These are phyloP conservation scores for Pleurozium schreberi DNA, from an alignment of 225 moss, liverwort and hornwort species.

Conservation along the genomic window DNA sequence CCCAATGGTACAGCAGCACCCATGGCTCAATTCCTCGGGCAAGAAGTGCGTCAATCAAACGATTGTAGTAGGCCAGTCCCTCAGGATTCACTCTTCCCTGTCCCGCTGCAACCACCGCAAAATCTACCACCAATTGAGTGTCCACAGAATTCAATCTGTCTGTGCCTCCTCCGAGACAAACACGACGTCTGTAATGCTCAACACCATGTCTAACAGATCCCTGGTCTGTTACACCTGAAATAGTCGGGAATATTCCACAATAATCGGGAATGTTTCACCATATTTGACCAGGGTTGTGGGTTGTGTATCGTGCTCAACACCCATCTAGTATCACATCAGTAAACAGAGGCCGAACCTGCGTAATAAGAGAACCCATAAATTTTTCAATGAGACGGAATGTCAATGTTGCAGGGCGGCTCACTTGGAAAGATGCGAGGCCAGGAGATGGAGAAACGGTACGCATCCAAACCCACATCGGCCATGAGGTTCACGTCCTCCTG, in stretches of 20 bases:
- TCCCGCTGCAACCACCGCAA: slow-evolving; percentile 30
- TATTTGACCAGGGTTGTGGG: background rate
- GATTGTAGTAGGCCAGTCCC: slow-evolving; percentile 67
- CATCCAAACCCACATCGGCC: slow-evolving; percentile 52
- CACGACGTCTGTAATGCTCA: background rate
- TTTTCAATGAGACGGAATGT: background rate
- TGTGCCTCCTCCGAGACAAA: background rate
- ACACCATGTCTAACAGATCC: background rate
- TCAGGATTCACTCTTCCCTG: slow-evolving; percentile 31
- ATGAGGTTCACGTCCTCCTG: slow-evolving; percentile 63
- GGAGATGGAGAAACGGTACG: slow-evolving; percentile 65
- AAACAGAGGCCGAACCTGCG: too few relatives aligned
- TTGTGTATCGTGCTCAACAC: background rate
- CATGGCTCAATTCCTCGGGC: slow-evolving; percentile 46
- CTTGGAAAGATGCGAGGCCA: slow-evolving; percentile 76
- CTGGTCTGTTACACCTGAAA: background rate
- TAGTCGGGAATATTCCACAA: background rate
- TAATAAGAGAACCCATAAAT: background rate
- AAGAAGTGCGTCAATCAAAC: slow-evolving; percentile 44
- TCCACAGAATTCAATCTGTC: background rate
- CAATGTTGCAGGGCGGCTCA: background rate
- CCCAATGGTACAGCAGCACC: slow-evolving; percentile 56
- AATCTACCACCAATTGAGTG: background rate
- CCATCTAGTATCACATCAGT: background rate
- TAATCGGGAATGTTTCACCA: background rate